Conservation (phyloP, 75 land plant genomes). For the Sequoiadendron giganteum region DNA sequence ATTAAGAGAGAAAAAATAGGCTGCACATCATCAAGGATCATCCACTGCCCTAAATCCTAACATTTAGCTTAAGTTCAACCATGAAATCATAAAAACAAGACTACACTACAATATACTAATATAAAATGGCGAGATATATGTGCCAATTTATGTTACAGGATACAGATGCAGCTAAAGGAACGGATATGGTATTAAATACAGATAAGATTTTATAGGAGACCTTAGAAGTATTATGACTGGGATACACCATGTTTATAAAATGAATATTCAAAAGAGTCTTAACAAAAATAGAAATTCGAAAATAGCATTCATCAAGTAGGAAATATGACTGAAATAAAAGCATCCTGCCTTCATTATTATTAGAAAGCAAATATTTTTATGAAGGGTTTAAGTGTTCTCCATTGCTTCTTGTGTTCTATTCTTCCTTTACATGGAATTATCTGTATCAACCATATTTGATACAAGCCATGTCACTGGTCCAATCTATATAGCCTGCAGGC, state of each 20-base stretch:
- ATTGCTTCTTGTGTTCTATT: not conserved
- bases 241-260: not conserved
- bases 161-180: not conserved
- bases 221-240: not conserved
- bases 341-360: not conserved
- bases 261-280: not conserved
- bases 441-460: not conserved
- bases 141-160: not conserved
- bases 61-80: not conserved
- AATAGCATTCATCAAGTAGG: not conserved
- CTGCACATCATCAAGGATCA: conserved; percentile 1
- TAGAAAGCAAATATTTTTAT: not conserved
- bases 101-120: not conserved
- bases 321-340: not conserved
- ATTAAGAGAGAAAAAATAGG: not conserved
- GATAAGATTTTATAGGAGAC: not conserved
- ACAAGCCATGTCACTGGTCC: not conserved
- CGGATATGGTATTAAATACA: not conserved
- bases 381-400: not conserved
- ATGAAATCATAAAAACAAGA: not conserved
- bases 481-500: not conserved
- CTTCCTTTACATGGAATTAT: not conserved
- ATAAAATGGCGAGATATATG: not conserved
- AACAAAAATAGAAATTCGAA: not conserved
- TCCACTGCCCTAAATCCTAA: not conserved